A percentile compares a stretch with the other conserved stretches of the same genome.
phyloP scores from a whole-genome alignment of 495 filamentous ascomycete species.

The Filosporella fistucella region DNA sequence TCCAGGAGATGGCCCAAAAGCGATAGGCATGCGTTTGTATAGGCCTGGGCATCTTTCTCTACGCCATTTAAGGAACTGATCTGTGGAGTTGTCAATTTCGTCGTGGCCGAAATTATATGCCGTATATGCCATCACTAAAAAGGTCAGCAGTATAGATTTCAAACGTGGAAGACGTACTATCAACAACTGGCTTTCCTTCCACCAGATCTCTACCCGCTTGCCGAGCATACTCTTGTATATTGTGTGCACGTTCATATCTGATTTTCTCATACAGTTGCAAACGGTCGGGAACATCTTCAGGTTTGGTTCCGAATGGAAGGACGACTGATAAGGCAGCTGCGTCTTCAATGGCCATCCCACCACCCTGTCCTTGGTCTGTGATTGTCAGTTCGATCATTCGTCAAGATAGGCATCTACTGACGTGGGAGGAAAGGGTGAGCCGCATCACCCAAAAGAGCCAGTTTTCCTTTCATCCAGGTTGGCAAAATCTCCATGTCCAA shows the following conservation, averaged over 20 bases:
- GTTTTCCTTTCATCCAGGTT: constrained; percentile 42
- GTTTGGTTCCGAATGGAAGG: constrained; percentile 37
- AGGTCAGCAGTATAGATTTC: background rate
- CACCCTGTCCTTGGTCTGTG: constrained; percentile 54
- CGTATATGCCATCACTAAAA: constrained; percentile 43
- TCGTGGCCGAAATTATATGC: constrained; percentile 56
- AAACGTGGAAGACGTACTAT: background rate
- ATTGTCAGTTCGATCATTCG: too few relatives aligned
- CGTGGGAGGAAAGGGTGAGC: constrained; percentile 52
- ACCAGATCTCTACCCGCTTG: constrained; percentile 35
- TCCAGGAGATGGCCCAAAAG: constrained; percentile 52
- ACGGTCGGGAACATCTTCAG: constrained; percentile 37
- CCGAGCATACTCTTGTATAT: constrained; percentile 51
- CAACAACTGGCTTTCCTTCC: constrained; percentile 28
- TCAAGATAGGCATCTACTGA: too few relatives aligned
- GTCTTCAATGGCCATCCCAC: constrained; percentile 55
- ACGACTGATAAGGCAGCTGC: constrained; percentile 49
- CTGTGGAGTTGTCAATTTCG: constrained; percentile 49
- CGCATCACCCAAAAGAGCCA: constrained; percentile 57
- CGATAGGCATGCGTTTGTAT: constrained; percentile 48
- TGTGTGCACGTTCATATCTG: constrained; percentile 46
- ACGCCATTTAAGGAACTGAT: constrained; percentile 41
- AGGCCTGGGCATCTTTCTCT: constrained; percentile 26
- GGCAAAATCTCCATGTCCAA: constrained; percentile 53
- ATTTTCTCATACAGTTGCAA: constrained; percentile 50